Conservation (phyloP, 2,329 filamentous ascomycete genomes). For the Periconia digitata region DNA sequence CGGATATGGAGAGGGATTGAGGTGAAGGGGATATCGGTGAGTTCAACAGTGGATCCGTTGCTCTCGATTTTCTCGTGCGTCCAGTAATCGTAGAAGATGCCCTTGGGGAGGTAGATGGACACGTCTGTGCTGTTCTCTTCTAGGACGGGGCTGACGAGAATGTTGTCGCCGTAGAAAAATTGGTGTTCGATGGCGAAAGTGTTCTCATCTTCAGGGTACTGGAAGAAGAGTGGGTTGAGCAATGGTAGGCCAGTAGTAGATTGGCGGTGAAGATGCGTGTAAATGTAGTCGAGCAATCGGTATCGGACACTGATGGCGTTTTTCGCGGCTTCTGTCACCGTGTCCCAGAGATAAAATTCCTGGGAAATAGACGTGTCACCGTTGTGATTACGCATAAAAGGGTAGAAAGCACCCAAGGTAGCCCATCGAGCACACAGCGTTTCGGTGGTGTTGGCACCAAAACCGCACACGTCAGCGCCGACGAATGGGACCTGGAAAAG, state of each 20-base stretch:
- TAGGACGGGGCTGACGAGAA: slow-evolving; percentile 60
- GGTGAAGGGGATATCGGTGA: slow-evolving; percentile 53
- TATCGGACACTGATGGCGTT: slow-evolving; percentile 72
- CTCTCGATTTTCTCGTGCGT: slow-evolving; percentile 54
- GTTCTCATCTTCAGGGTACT: slow-evolving; percentile 61
- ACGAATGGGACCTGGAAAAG: slow-evolving; percentile 52
- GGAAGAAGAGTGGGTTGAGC: slow-evolving; percentile 69
- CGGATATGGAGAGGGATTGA: slow-evolving; percentile 66
- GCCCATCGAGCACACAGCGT: slow-evolving; percentile 74
- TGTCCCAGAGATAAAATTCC: slow-evolving; percentile 56
- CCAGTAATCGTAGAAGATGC: slow-evolving; percentile 63
- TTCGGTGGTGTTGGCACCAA: slow-evolving; percentile 66
- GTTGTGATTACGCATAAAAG: slow-evolving; percentile 76
- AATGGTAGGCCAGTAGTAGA: slow-evolving; percentile 63
- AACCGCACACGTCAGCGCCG: slow-evolving; percentile 72
- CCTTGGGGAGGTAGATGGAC: slow-evolving; percentile 58
- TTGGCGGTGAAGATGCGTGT: slow-evolving; percentile 67
- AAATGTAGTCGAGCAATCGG: slow-evolving; percentile 73
- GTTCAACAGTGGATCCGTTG: slow-evolving; percentile 46
- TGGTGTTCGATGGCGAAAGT: slow-evolving; percentile 56
- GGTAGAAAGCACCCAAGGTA: slow-evolving; percentile 69
- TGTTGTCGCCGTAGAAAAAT: slow-evolving; percentile 60
- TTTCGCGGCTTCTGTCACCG: slow-evolving; percentile 64
- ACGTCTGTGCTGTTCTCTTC: slow-evolving; percentile 56
- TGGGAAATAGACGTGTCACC: slow-evolving; percentile 56